These are phyloP conservation scores for Botrytis byssoidea DNA, from an alignment of 2,329 filamentous ascomycete genomes.

Conservation along the genomic window DNA sequence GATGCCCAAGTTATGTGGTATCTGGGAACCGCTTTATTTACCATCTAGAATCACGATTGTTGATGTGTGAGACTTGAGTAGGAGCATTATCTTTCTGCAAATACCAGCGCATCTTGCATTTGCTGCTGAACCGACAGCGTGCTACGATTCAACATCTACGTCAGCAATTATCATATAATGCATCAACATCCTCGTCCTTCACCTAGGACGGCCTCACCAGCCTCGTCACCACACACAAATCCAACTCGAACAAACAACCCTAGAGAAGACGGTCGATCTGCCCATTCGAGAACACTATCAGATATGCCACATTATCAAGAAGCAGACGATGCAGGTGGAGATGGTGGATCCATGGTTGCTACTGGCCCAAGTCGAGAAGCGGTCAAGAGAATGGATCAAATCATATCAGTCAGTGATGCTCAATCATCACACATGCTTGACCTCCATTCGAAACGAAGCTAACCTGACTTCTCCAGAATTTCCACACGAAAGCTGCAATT, in stretches of 20 bases:
- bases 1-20: slow-evolving; percentile 40
- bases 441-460: slow-evolving; percentile 15
- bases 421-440: slow-evolving; percentile 5
- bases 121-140: slow-evolving; percentile 29
- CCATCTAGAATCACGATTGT: slow-evolving; percentile 35
- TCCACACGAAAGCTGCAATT: slow-evolving; percentile 83
- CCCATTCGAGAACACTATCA: slow-evolving; percentile 42
- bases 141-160: slow-evolving; percentile 25
- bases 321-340: slow-evolving; percentile 48
- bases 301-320: slow-evolving; percentile 52
- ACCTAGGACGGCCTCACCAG: slow-evolving; percentile 70
- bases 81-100: slow-evolving; percentile 28
- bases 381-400: slow-evolving; percentile 82
- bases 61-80: slow-evolving; percentile 29
- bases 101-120: slow-evolving; percentile 24
- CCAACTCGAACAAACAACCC: slow-evolving; percentile 70
- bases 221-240: slow-evolving; percentile 69
- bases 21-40: slow-evolving; percentile 32
- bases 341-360: slow-evolving; percentile 43
- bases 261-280: slow-evolving; percentile 60
- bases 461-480: slow-evolving; percentile 65
- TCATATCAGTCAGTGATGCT: slow-evolving; percentile 68
- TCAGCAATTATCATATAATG: slow-evolving; percentile 54
- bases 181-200: slow-evolving; percentile 84
- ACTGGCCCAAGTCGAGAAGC: slow-evolving; percentile 61